phyloP scores from a whole-genome alignment of 495 filamentous ascomycete genomes.

The Talaromyces proteolyticus region DNA sequence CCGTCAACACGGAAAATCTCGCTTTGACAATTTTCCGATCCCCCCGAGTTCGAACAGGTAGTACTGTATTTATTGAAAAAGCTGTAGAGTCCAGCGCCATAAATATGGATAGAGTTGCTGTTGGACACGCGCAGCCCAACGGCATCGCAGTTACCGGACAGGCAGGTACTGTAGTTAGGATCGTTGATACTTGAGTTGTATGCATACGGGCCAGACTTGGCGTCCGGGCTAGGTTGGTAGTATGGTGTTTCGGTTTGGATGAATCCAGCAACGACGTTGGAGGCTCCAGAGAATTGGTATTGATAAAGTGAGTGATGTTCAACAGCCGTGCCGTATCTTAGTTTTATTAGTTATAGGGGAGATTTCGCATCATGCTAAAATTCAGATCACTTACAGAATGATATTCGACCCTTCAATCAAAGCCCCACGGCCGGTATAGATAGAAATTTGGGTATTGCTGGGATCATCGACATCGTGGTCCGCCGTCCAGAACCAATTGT shows the following conservation, averaged over 20 bases:
- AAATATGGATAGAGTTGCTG: slow-evolving; percentile 53
- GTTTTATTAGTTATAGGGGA: neutral
- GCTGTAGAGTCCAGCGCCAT: slow-evolving; percentile 68
- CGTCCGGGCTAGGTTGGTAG: slow-evolving; percentile 63
- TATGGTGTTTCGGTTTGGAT: slow-evolving; percentile 80
- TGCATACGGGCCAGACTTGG: slow-evolving; percentile 50
- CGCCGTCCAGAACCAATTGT: slow-evolving; percentile 64
- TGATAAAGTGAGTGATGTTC: slow-evolving; percentile 80
- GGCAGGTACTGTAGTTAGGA: slow-evolving; percentile 49
- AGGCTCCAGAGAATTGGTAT: slow-evolving; percentile 67
- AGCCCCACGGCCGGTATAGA: slow-evolving; percentile 66
- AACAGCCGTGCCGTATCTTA: slow-evolving; percentile 59
- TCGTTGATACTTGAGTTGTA: slow-evolving; percentile 42
- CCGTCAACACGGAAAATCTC: slow-evolving; percentile 54
- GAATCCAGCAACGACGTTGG: slow-evolving; percentile 66
- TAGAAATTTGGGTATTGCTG: slow-evolving; percentile 51
- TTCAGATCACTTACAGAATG: slow-evolving; percentile 44
- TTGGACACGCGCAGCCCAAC: slow-evolving; percentile 63
- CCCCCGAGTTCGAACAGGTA: slow-evolving; percentile 38
- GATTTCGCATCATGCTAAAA: neutral
- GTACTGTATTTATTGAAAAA: slow-evolving; percentile 63
- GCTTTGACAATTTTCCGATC: slow-evolving; percentile 51
- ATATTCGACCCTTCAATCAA: slow-evolving; percentile 49
- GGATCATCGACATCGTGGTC: slow-evolving; percentile 69
- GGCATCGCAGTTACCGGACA: slow-evolving; percentile 50